These are phyloP conservation scores for Solanum ossicruentum DNA, from an alignment of 257 asterid genomes.

Conservation along the genomic window DNA sequence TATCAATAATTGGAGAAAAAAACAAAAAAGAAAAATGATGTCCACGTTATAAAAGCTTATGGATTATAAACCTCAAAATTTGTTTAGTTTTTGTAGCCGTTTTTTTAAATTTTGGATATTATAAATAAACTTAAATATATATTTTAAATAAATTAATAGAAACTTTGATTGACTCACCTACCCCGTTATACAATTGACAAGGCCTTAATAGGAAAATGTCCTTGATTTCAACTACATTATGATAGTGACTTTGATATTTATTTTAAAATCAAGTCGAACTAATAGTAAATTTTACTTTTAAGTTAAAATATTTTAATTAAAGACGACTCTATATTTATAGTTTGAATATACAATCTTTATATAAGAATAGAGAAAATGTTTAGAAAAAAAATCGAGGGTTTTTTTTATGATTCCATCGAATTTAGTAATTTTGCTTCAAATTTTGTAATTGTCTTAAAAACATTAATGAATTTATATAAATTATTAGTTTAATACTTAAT, in stretches of 20 bases:
- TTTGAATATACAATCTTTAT: neutral
- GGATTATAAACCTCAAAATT: neutral
- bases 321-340: neutral
- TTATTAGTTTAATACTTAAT: neutral
- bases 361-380: too few species aligned
- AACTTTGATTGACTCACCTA: neutral
- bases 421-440: neutral
- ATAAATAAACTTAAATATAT: neutral
- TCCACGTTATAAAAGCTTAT: neutral
- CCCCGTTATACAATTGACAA: neutral
- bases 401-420: neutral
- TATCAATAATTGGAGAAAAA: neutral
- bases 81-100: neutral
- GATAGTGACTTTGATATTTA: neutral
- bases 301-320: neutral
- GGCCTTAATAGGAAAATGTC: neutral
- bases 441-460: neutral
- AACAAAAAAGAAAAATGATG: neutral
- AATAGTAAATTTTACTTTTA: neutral
- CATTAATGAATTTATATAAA: too few species aligned
- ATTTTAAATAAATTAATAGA: neutral
- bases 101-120: neutral
- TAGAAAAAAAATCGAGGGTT: rapidly evolving
- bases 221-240: neutral
- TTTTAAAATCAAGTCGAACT: neutral